Conservation (phyloP, 2,329 filamentous ascomycete species). For the Apiospora marii region DNA sequence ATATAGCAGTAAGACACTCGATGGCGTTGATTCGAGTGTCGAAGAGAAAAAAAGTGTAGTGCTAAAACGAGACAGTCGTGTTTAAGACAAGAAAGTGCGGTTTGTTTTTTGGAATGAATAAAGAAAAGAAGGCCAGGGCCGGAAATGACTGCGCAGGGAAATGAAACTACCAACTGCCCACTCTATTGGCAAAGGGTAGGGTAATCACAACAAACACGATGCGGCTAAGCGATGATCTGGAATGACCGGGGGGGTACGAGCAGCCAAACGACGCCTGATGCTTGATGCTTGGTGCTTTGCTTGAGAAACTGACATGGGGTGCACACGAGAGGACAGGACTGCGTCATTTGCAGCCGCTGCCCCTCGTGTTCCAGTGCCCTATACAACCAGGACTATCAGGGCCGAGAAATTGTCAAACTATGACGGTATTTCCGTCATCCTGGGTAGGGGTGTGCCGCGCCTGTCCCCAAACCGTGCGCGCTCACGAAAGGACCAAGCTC, state of each 20-base stretch:
- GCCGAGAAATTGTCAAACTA: conserved; percentile 8
- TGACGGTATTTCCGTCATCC: conserved; percentile 19
- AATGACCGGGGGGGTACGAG: conserved; percentile 8
- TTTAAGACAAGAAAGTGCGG: neutral
- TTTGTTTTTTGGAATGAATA: conserved; percentile 2
- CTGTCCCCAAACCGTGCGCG: neutral
- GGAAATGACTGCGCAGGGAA: conserved; percentile 8
- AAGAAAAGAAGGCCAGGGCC: neutral
- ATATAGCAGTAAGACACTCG: conserved; percentile 12
- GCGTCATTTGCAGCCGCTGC: conserved; percentile 12
- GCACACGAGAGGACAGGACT: neutral
- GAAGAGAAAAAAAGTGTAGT: neutral
- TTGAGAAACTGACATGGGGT: neutral
- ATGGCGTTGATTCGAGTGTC: neutral
- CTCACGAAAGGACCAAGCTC: conserved; percentile 10
- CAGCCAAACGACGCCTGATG: conserved; percentile 1
- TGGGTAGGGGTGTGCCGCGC: conserved; percentile 14
- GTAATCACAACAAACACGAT: conserved; percentile 19
- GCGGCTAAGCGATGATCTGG: conserved; percentile 11
- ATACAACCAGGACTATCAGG: conserved; percentile 4
- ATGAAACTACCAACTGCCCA: conserved; percentile 10
- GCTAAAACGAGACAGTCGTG: neutral
- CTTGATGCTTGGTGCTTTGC: neutral
- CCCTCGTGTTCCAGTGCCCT: conserved; percentile 20
- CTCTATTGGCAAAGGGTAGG: conserved; percentile 6